Evolutionary conservation across 2,329 filamentous ascomycete genomes (phyloP).

Genomic region (Trichoderma citrinoviride): DNA sequence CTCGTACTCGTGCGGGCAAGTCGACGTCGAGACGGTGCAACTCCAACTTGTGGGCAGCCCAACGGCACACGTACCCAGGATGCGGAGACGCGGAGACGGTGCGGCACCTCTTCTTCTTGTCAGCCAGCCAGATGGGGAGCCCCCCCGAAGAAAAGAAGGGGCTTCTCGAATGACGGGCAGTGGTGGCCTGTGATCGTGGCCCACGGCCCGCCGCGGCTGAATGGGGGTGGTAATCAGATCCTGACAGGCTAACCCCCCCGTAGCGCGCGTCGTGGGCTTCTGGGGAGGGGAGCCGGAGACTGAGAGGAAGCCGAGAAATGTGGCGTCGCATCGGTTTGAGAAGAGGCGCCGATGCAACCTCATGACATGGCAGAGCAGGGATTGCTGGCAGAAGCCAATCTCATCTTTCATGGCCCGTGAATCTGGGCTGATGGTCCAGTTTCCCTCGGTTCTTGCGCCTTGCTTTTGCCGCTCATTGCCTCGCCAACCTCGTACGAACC

Average conservation of each 20-base stretch:
- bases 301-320: slow-evolving; percentile 16
- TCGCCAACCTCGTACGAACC: too few relatives aligned
- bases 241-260: slow-evolving; percentile 17
- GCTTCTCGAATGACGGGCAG: slow-evolving; percentile 19
- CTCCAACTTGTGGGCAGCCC: not conserved
- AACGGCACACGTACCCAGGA: too few relatives aligned
- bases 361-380: slow-evolving; percentile 22
- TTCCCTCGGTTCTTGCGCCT: not conserved
- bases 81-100: slow-evolving; percentile 16
- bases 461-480: too few relatives aligned
- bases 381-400: slow-evolving; percentile 15
- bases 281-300: slow-evolving; percentile 17
- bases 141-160: slow-evolving; percentile 1
- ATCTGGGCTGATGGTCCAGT: slow-evolving; percentile 1
- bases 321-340: slow-evolving; percentile 21
- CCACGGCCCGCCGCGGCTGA: slow-evolving; percentile 23
- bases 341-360: slow-evolving; percentile 23
- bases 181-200: slow-evolving; percentile 21
- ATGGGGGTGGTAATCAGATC: slow-evolving; percentile 21
- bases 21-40: not conserved
- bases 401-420: slow-evolving; percentile 16
- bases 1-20: too few relatives aligned
- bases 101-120: not conserved
- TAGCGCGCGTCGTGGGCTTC: slow-evolving; percentile 16
- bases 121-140: not conserved